A percentile compares a stretch with the other conserved stretches of the same genome.
phyloP scores from a whole-genome alignment of 306 rosid species.

The Prunus mume region DNA sequence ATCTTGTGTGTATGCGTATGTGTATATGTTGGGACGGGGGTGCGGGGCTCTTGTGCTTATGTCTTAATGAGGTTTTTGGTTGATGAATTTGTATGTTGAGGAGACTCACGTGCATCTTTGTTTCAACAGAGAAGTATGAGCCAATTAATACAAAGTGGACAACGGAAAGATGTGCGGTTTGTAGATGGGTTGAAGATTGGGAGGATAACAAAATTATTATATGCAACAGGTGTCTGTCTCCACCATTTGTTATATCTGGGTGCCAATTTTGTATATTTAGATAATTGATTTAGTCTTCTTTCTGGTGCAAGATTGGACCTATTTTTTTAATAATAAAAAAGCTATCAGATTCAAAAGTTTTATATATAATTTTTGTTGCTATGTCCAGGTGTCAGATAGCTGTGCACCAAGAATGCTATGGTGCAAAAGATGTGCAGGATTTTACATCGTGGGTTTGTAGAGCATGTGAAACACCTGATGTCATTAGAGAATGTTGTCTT shows the following conservation, averaged over 20 bases:
- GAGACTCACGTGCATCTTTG: constrained; percentile 23
- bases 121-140: constrained; percentile 73
- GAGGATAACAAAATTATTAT: constrained; percentile 93
- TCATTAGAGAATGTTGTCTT: constrained; percentile 92
- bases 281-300: constrained; percentile 12
- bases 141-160: constrained; percentile 62
- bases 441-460: constrained; percentile 99
- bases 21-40: background rate
- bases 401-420: constrained; percentile 99
- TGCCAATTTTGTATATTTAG: background rate
- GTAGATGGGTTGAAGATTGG: constrained; percentile 99
- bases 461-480: constrained; percentile 86
- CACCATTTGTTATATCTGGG: constrained; percentile 21
- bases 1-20: background rate
- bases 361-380: constrained; percentile 10
- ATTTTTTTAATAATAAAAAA: background rate
- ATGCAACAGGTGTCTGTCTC: constrained; percentile 77
- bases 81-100: constrained; percentile 16
- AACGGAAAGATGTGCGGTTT: constrained; percentile 91
- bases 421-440: constrained; percentile 75
- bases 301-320: background rate
- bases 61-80: constrained; percentile 14
- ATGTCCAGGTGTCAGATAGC: constrained; percentile 87
- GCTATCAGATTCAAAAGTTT: background rate
- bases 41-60: background rate